Conservation (phyloP, 495 filamentous ascomycete species). For the Penicillium paradoxum region DNA sequence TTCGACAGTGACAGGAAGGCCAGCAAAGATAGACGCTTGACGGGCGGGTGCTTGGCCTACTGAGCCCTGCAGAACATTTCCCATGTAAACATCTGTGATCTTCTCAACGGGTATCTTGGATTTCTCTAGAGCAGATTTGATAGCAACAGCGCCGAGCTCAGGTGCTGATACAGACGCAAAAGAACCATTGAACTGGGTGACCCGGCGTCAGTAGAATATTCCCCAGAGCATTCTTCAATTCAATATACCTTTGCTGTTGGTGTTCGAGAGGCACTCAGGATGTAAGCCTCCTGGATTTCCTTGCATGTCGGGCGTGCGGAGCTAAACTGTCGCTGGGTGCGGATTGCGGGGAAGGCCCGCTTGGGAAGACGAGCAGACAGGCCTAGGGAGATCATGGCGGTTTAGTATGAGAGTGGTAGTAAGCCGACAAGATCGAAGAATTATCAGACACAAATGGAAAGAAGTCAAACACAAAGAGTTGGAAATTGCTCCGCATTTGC, state of each 20-base stretch:
- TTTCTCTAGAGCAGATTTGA: conserved; percentile 81
- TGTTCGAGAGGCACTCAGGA: conserved; percentile 80
- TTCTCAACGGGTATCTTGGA: conserved; percentile 70
- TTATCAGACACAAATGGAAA: neutral
- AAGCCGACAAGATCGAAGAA: neutral
- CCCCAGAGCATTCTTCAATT: neutral
- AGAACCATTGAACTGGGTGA: conserved; percentile 80
- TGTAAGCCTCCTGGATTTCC: conserved; percentile 86
- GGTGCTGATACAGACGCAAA: conserved; percentile 78
- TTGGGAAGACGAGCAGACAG: conserved; percentile 29
- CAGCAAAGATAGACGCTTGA: conserved; percentile 86
- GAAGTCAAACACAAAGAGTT: neutral
- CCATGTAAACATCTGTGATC: conserved; percentile 92
- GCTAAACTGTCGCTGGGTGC: conserved; percentile 61
- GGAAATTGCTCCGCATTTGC: conserved; percentile 1
- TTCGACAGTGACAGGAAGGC: conserved; percentile 71
- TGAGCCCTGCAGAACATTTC: conserved; percentile 83
- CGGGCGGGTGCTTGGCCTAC: conserved; percentile 88
- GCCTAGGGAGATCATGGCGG: conserved; percentile 25
- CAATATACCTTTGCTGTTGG: conserved; percentile 73
- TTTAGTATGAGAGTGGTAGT: neutral
- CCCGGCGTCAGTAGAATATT: neutral
- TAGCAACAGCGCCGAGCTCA: conserved; percentile 78
- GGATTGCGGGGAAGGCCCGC: conserved; percentile 38
- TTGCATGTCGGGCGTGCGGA: conserved; percentile 51